Base-by-base conservation (phyloP, 2,329 filamentous ascomycete species). In the Claviceps sp. region DNA sequence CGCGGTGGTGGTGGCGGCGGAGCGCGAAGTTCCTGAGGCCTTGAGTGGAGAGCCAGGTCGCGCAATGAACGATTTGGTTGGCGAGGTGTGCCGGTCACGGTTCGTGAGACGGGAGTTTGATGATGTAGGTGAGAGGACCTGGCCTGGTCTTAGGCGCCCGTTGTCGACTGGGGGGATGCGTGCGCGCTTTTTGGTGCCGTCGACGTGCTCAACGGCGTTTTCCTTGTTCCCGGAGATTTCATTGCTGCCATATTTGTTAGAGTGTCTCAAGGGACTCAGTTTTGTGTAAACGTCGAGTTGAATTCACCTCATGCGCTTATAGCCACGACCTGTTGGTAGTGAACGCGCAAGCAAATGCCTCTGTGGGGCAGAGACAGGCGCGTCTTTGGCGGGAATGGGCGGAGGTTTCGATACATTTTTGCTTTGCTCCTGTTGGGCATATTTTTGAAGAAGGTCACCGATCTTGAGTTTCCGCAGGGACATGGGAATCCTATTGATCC, bases 401-500 rank as follows among this genome's bases (percentile, higher is more conserved):
- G 75, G 74, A 56, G 71, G 70, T 52, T 60, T 65, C 49, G 63
- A 55, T 49, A 63, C 54, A 5, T 61, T 49, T 60, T 70, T 66
- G 49, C 70, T 67, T 50, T 73, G 66, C 50, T 73, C 70, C 52
- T 75, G 67, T 34, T 73, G 68, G n/a, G 68, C 54, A 58, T 71
- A 71, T 58, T 72, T 79, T 48, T 68, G 63, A 13, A 90, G 65
- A 8, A 97, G 74, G 45, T 95, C 90, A 52, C 82, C 82, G 76
- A 98, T 91, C 53, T 81, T 94, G 55, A 81, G 76, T 62, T 85
- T 86, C 54, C 91, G 83, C 56, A 95, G 71, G 16, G 83, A 77
- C 60, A 81, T 78, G 7, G 93, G 93, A 50, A 97, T 93, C 51
- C 93, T 84, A 65, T 96, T 95, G 66, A 97, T 79, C 69, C 93